Percentiles rank a stretch among this genome's conserved stretches.
phyloP scores from a whole-genome alignment of 2,329 filamentous ascomycete genomes.

The Claviceps cyperi region DNA sequence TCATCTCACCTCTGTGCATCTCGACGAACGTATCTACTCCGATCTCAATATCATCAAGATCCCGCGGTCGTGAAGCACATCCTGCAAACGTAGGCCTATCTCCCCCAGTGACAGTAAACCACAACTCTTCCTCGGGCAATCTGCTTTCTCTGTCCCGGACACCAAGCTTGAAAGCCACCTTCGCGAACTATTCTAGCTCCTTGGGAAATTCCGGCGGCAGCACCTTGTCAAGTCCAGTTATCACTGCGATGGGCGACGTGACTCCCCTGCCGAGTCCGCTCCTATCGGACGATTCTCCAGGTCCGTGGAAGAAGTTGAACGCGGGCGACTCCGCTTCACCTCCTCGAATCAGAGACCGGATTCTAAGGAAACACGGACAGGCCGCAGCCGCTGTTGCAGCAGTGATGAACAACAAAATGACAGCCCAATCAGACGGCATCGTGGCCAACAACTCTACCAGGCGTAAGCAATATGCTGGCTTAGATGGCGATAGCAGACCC shows the following conservation, averaged over 20 bases:
- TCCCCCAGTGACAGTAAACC: slow-evolving; percentile 15
- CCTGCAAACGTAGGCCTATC: slow-evolving; percentile 20
- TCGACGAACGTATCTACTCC: slow-evolving; percentile 20
- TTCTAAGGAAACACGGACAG: slow-evolving; percentile 11
- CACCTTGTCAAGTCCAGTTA: slow-evolving; percentile 54
- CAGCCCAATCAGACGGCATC: slow-evolving; percentile 28
- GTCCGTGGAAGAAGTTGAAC: slow-evolving; percentile 46
- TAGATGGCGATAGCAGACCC: slow-evolving; percentile 16
- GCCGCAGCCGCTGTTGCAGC: slow-evolving; percentile 28
- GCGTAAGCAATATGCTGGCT: slow-evolving; percentile 37
- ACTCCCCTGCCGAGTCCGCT: slow-evolving; percentile 69
- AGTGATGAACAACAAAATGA: slow-evolving; percentile 37
- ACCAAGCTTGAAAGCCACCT: slow-evolving; percentile 44
- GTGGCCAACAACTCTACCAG: slow-evolving; percentile 35
- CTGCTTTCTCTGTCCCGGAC: slow-evolving; percentile 42
- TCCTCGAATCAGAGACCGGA: slow-evolving; percentile 12
- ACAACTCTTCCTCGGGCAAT: slow-evolving; percentile 16
- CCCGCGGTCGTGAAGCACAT: slow-evolving; percentile 18
- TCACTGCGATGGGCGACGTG: slow-evolving; percentile 62
- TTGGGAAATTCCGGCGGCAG: slow-evolving; percentile 46
- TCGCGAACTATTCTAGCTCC: slow-evolving; percentile 33
- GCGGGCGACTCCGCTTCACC: slow-evolving; percentile 29
- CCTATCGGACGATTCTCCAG: slow-evolving; percentile 48
- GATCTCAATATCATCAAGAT: slow-evolving; percentile 7
- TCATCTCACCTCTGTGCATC: slow-evolving; percentile 20